These are phyloP conservation scores for Nakazawaea populi DNA, from an alignment of 805 yeast genomes.

Conservation along the genomic window DNA sequence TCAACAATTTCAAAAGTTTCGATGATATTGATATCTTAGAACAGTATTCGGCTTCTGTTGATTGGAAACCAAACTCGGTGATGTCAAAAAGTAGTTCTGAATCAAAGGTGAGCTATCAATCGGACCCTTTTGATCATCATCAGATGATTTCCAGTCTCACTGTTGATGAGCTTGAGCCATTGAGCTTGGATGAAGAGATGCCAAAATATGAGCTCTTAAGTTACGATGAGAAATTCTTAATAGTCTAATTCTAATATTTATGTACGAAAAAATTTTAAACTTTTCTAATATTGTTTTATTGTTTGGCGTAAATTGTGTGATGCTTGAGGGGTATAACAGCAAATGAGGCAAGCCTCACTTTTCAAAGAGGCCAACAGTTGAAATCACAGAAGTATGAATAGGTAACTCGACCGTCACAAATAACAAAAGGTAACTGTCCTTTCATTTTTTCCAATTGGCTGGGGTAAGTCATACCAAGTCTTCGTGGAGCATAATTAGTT, in stretches of 20 bases:
- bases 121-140: not conserved
- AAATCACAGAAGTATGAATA: too few species aligned
- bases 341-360: too few species aligned
- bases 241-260: not conserved
- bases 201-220: not conserved
- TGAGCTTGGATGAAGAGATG: constrained; percentile 1
- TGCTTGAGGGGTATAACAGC: too few species aligned
- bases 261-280: not conserved
- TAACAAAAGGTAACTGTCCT: too few species aligned
- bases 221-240: not conserved
- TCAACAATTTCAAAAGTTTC: constrained; percentile 1
- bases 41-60: not conserved
- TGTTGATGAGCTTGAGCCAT: not conserved
- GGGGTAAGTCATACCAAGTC: too few species aligned
- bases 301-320: too few species aligned
- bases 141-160: not conserved
- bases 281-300: too few species aligned
- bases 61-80: not conserved
- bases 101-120: not conserved
- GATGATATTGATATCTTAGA: constrained; percentile 8
- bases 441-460: too few species aligned
- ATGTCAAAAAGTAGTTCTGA: not conserved
- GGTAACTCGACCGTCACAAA: too few species aligned
- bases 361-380: too few species aligned
- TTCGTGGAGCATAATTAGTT: too few species aligned